Evolutionary conservation across 1,139 yeast genomes (phyloP), one percentile per base, ranked within the genome.

Genomic region (Eremothecium coryli): DNA sequence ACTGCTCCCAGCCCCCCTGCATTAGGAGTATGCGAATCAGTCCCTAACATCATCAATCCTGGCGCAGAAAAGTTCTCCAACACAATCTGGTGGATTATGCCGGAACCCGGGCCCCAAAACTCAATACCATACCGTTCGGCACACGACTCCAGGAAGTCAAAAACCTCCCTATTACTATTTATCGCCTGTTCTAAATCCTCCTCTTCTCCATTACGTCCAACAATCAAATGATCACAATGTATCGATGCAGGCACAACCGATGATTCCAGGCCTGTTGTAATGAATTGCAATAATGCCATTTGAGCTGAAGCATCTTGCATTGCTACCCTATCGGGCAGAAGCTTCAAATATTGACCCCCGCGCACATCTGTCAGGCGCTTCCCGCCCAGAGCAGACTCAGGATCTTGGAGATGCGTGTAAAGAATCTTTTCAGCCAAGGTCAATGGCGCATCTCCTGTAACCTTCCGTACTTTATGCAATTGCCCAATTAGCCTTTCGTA

Each of bases 221-320:
- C 96, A 61, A 90, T 88, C 63, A 90, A 73, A 61, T 90, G 98
- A 60, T 90, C 98, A 65, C 98, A 90, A 60, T 90, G 98, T 47
- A 90, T 85, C 2, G 95, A 82, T 7, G 82, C 95, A 3, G 98
- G 98, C 2, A 88, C 95, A 0, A 82, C 81, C 5, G 96, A 84
- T 21, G 76, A 66, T 31, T 74, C 57, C 76, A 88, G 75, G 13
- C 96, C 95, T 51, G 95, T 82, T 20, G 97, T 85, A 93, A 90
- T 88, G 62, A 90, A 90, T 63, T 90, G 98, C 45, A 90, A 66
- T 44, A 90, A 66, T 2, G 98, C 98, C 82, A 88, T 90, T 64
- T 90, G 98, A 2, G 98, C 98, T 16, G 95, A 82, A 1, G 98
- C 98, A 65, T 90, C 98, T 66, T 90, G 98, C 96, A 88, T 88